Base-by-base conservation (phyloP, 306 rosid genomes). In the Rosa multiflora region DNA sequence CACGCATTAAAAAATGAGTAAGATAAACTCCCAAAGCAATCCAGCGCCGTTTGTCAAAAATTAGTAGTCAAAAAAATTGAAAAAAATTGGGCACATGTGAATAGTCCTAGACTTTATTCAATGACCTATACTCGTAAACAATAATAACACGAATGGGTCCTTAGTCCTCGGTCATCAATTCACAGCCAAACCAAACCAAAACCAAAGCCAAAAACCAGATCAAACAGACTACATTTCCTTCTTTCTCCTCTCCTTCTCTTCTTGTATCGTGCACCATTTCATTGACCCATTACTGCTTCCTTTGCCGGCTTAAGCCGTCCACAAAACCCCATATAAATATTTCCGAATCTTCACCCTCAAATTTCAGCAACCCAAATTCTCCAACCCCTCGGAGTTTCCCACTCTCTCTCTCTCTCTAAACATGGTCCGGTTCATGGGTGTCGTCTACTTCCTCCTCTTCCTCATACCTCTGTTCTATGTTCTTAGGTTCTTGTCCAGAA, bases 401-500 rank as follows among this genome's bases (percentile, higher is more conserved):
- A 17, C 52, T 52, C 9, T 21, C 42, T 74, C n/a, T n/a, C n/a
- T 74, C 20, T 8, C 46, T 18, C 20, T 23, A 10, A 52, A 59
- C 79, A 48, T 66, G 81, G 59, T 62, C 40, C 73, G 48, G 21
- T 44, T 21, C 43, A 43, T 72, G 72, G 15, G 3, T 35, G 5
- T 81, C 26, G 46, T 88, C 37, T 40, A 75, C 68, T 79, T 75
- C 86, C 76, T 88, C 77, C 7, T 86, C 75, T 2, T 86, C 14
- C 14, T 79, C 49, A 14, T 79, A 10, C 70, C 80, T 76, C 37
- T 61, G 44, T 58, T 77, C 20, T 72, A 87, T 0, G 66, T 85
- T 32, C n/a, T 84, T 20, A 85, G 88, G 9, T 81, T 91, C 58
- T 76, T 92, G 73, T 85, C 88, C 72, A 91, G 84, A 82, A 91